A percentile compares a stretch with the other conserved stretches of the same genome.
These are phyloP conservation scores for Passiflora organensis DNA, from an alignment of 345 rosid species.

Conservation along the genomic window DNA sequence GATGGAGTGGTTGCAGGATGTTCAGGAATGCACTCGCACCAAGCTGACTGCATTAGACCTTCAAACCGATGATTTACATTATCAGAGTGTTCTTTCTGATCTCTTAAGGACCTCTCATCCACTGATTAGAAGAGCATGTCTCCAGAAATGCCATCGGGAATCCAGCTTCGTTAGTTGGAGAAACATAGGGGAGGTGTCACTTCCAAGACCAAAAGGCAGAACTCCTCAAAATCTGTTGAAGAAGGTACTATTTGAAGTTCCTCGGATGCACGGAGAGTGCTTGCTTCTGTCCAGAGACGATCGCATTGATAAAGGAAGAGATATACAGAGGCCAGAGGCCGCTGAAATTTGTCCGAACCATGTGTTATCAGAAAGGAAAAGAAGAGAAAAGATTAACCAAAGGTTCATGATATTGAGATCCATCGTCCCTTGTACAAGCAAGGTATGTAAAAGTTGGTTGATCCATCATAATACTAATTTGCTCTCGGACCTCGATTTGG, in stretches of 20 bases:
- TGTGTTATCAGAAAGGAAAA: constrained; percentile 41
- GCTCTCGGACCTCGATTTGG: neutral
- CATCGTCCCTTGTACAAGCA: constrained; percentile 58
- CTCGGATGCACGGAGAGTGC: constrained; percentile 42
- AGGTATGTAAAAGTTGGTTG: constrained; percentile 40
- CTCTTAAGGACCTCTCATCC: constrained; percentile 60
- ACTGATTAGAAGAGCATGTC: constrained; percentile 43
- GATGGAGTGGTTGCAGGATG: constrained; percentile 28
- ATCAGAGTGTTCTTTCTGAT: constrained; percentile 55
- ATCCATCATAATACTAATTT: too few species aligned
- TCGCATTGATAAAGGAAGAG: constrained; percentile 25
- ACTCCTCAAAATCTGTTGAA: constrained; percentile 56
- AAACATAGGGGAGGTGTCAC: constrained; percentile 25
- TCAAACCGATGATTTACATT: constrained; percentile 47
- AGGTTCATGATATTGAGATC: constrained; percentile 55
- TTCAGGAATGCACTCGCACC: constrained; percentile 34
- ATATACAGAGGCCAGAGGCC: constrained; percentile 41
- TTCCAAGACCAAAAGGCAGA: constrained; percentile 17
- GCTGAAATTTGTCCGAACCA: constrained; percentile 42
- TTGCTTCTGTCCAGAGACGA: constrained; percentile 35
- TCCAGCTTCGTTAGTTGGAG: constrained; percentile 70
- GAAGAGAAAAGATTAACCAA: constrained; percentile 47
- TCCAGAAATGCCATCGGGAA: constrained; percentile 34
- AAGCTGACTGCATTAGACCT: constrained; percentile 30
- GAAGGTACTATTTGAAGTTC: constrained; percentile 71